phyloP scores from a whole-genome alignment of 1,284 basidiomycete species.

The Sporisorium exsertum region DNA sequence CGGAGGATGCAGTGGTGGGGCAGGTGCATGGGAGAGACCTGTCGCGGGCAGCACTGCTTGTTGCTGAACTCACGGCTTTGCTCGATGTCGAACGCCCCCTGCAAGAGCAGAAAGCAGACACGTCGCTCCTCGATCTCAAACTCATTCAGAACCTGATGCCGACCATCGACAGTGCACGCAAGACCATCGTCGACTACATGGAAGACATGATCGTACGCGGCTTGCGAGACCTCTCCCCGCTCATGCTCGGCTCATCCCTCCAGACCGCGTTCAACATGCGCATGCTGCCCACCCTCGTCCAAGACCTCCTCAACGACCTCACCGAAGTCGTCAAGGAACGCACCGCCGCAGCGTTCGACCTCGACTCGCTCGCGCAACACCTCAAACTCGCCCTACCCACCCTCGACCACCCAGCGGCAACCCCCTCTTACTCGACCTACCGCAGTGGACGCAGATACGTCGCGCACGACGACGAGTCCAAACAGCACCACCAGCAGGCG shows the following conservation, averaged over 20 bases:
- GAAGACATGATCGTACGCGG: conserved; percentile 62
- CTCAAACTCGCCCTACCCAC: conserved; percentile 70
- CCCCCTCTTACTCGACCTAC: conserved; percentile 20
- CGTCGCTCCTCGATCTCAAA: conserved; percentile 63
- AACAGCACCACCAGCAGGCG: conserved; percentile 76
- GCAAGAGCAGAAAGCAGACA: not conserved
- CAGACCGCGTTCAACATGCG: conserved; percentile 94
- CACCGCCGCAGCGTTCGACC: conserved; percentile 85
- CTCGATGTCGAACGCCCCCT: not conserved
- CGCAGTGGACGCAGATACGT: conserved; percentile 12
- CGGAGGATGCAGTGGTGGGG: conserved; percentile 45
- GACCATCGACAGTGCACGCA: conserved; percentile 36
- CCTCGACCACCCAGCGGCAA: not conserved
- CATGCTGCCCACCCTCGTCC: conserved; percentile 83
- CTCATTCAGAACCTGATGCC: conserved; percentile 44
- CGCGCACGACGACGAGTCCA: conserved; percentile 82
- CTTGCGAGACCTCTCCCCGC: conserved; percentile 50
- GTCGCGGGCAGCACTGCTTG: conserved; percentile 44
- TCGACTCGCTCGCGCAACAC: conserved; percentile 85
- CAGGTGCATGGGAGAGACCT: conserved; percentile 48
- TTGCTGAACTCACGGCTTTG: conserved; percentile 39
- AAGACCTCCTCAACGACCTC: conserved; percentile 82
- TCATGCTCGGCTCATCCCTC: conserved; percentile 86
- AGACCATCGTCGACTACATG: conserved; percentile 56
- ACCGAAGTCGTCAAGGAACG: conserved; percentile 83